Evolutionary conservation across 305 asterid genomes (phyloP), one percentile per base, ranked within the genome.

Genomic region (Ajuga reptans): DNA sequence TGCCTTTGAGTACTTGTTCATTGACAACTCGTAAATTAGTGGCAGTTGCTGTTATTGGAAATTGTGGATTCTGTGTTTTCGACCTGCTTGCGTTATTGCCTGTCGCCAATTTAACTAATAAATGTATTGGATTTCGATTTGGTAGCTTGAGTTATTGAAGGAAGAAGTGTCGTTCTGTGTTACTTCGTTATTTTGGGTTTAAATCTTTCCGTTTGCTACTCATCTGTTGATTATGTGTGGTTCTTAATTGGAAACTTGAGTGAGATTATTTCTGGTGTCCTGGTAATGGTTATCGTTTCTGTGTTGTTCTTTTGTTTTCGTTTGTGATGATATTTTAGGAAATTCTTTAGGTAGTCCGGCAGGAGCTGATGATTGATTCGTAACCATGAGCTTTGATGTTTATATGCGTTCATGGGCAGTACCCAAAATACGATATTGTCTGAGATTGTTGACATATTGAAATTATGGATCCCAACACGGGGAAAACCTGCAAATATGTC

Each of bases 381-480:
- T 71, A 78, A 83, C 67, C 64, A 83, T 82, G 85, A 76, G 75
- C 78, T 63, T 83, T 78, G 72, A 72, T 72, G 41, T 69, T 77
- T 57, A 27, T 55, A 46, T 78, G 72, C 67, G 56, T 86, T 80
- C 85, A 90, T 90, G 97, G 95, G 74, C 61, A 79, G 89, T 36
- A 74, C 79, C 49, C 87, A 88, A 64, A 71, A 69, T 54, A 78
- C 69, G 63, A 86, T 84, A 65, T 60, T 84, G 64, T 80, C 85
- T 9, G 97, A 81, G 85, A 77, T 90, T 77, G 88, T 80, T 76
- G 95, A 79, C 68, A 42, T 66, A 45, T 85, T 89, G 76, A 82
- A 79, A 72, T 80, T 88, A 85, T 89, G 95, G 95, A 79, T 84
- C 37, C 89, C 89, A 0, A 61, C 78, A 78, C 79, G 71, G 79